phyloP scores from a whole-genome alignment of 2,329 filamentous ascomycete species.

The Nemania sp. region DNA sequence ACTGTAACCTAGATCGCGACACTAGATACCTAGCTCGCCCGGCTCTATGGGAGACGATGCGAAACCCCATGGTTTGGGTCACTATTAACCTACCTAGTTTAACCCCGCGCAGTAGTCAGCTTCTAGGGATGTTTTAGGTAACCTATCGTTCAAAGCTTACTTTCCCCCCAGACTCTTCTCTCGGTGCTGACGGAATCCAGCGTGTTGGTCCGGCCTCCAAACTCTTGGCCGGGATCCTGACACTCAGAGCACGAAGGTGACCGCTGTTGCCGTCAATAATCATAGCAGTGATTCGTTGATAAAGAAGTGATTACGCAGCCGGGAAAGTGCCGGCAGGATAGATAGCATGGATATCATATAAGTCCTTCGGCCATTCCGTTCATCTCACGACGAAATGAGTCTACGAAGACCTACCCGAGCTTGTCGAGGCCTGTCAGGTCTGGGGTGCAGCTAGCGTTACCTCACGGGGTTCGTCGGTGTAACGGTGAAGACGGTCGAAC shows the following conservation, averaged over 20 bases:
- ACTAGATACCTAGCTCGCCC: too few relatives aligned
- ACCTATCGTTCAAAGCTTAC: too few relatives aligned
- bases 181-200: too few relatives aligned
- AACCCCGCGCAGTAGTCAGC: neutral
- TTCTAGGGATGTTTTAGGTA: neutral
- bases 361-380: constrained; percentile 12
- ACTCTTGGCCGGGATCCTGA: neutral
- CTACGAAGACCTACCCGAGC: too few relatives aligned
- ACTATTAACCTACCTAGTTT: neutral
- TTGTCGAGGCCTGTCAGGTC: too few relatives aligned
- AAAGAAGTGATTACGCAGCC: neutral
- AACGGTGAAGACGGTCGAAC: constrained; percentile 2
- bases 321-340: too few relatives aligned
- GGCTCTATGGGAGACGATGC: too few relatives aligned
- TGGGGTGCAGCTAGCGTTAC: constrained; percentile 20
- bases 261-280: neutral
- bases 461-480: constrained; percentile 4
- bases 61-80: too few relatives aligned
- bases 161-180: too few relatives aligned
- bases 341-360: too few relatives aligned
- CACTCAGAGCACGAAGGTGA: neutral
- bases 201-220: neutral
- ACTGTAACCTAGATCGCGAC: too few relatives aligned
- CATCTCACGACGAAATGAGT: constrained; percentile 1
- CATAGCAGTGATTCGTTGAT: neutral